A percentile compares a stretch with the other conserved stretches of the same genome.
phyloP scores from a whole-genome alignment of 2,329 filamentous ascomycete genomes.

The Fusarium acutatum region DNA sequence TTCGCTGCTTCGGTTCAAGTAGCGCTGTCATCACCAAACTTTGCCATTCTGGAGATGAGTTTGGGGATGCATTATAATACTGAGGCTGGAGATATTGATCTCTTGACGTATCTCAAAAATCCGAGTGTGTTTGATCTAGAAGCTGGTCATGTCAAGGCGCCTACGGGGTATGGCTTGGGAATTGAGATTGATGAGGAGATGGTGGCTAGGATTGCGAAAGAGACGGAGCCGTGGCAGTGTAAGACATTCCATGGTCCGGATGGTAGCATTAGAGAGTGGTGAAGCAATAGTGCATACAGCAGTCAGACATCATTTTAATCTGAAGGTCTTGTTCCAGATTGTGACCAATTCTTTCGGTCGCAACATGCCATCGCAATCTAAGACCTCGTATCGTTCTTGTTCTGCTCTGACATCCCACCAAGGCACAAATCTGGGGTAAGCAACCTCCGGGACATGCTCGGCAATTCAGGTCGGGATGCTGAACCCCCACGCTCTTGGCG shows the following conservation, averaged over 20 bases:
- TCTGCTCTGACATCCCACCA: not conserved
- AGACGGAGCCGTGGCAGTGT: slow-evolving; percentile 67
- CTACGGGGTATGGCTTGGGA: slow-evolving; percentile 69
- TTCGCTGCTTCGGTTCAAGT: slow-evolving; percentile 77
- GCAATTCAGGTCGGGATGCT: not conserved
- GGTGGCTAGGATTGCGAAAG: slow-evolving; percentile 66
- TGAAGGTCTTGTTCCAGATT: not conserved
- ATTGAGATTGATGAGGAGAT: slow-evolving; percentile 77
- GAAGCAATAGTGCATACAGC: accelerated
- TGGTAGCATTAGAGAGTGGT: slow-evolving; percentile 20
- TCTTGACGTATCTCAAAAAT: slow-evolving; percentile 73
- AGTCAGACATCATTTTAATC: not conserved
- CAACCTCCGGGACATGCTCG: not conserved
- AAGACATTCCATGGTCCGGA: slow-evolving; percentile 12
- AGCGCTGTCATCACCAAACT: slow-evolving; percentile 68
- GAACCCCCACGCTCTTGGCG: slow-evolving; percentile 1
- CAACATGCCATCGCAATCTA: too few species aligned
- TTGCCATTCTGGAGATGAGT: slow-evolving; percentile 81
- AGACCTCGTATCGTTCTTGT: accelerated
- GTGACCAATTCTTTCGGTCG: not conserved
- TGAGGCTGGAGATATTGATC: slow-evolving; percentile 68
- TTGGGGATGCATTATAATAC: slow-evolving; percentile 83
- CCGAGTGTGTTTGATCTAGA: slow-evolving; percentile 71
- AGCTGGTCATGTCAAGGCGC: slow-evolving; percentile 70
- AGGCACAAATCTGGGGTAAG: not conserved